phyloP scores from a whole-genome alignment of 2,329 filamentous ascomycete genomes.

The Nectriaceae sp. region DNA sequence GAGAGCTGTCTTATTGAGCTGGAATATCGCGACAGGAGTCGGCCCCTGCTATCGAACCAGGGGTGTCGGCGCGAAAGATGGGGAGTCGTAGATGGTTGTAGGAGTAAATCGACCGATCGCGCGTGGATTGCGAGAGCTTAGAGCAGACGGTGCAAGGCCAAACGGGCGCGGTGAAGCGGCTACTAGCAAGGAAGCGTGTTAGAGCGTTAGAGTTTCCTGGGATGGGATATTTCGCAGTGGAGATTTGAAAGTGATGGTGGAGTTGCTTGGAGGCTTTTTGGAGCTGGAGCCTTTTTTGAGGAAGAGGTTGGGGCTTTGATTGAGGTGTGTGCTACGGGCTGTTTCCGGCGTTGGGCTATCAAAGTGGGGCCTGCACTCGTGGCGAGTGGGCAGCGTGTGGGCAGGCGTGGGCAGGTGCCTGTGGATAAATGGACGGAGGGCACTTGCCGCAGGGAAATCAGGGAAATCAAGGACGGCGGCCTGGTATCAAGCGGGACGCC shows the following conservation, averaged over 20 bases:
- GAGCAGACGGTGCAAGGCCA: conserved; percentile 6
- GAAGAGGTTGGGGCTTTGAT: conserved; percentile 27
- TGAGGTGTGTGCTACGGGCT: conserved; percentile 22
- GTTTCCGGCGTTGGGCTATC: conserved; percentile 27
- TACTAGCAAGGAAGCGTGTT: conserved; percentile 32
- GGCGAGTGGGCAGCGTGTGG: not conserved
- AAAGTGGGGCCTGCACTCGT: conserved; percentile 3
- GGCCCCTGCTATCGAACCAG: not conserved
- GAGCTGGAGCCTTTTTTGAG: conserved; percentile 16
- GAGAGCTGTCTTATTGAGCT: conserved; percentile 36
- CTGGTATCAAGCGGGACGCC: conserved; percentile 6
- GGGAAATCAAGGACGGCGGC: not conserved
- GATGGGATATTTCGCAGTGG: conserved; percentile 32
- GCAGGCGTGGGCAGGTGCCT: conserved; percentile 18
- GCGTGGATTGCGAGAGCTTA: not conserved
- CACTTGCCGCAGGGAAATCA: conserved; percentile 1
- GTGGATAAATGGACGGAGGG: conserved; percentile 4
- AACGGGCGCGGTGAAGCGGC: conserved; percentile 21
- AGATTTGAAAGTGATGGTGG: conserved; percentile 22
- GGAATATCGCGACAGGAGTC: conserved; percentile 9
- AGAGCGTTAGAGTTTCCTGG: conserved; percentile 19
- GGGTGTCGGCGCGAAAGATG: not conserved
- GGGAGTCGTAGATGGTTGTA: not conserved
- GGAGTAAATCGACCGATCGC: not conserved
- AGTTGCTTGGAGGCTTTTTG: conserved; percentile 18